phyloP scores from a whole-genome alignment of 345 rosid species.

The Geranium brycei region DNA sequence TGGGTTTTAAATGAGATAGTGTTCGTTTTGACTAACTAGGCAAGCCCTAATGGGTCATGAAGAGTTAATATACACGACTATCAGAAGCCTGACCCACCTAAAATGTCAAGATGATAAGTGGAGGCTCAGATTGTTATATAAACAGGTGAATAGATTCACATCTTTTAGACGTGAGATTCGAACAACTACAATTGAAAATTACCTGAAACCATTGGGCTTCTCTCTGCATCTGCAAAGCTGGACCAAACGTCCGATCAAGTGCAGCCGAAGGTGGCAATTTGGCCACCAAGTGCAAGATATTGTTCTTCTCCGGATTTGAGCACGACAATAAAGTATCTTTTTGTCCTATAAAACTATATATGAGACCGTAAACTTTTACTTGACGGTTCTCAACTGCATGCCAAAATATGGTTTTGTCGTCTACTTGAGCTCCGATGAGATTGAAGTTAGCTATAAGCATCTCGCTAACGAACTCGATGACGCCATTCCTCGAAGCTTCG shows the following conservation, averaged over 20 bases:
- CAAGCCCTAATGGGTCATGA: no score
- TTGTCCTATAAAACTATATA: background rate
- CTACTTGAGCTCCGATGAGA: background rate
- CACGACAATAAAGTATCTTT: background rate
- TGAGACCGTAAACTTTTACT: background rate
- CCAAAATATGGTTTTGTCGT: background rate
- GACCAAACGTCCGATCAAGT: conserved; percentile 8
- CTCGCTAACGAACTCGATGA: background rate
- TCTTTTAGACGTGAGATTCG: no score
- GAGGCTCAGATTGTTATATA: no score
- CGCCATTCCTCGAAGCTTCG: background rate
- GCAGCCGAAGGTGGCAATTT: background rate
- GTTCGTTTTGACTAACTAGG: no score
- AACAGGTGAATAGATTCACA: no score
- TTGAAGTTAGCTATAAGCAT: background rate
- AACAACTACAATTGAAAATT: background rate
- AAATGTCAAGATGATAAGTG: no score
- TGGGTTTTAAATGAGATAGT: no score
- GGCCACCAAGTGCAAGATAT: conserved; percentile 4
- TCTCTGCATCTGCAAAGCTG: conserved; percentile 4
- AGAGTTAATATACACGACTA: no score
- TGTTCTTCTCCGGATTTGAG: background rate
- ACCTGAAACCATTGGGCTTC: conserved; percentile 12
- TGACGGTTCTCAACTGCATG: background rate
- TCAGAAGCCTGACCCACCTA: no score